These are phyloP conservation scores for Rhizopogon salebrosus DNA, from an alignment of 768 basidiomycete species.

Conservation along the genomic window DNA sequence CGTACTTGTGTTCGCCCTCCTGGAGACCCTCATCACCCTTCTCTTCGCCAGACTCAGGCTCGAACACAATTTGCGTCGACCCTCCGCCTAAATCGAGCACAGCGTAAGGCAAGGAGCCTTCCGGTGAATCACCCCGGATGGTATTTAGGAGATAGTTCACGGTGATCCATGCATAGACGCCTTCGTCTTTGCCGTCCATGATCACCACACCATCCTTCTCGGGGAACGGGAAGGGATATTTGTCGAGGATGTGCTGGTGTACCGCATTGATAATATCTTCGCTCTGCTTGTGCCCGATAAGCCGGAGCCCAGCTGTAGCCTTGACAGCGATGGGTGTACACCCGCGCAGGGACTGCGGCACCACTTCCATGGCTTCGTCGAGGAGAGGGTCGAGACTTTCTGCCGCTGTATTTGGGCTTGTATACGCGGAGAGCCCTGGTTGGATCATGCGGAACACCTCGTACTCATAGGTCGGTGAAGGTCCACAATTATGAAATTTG, in stretches of 20 bases:
- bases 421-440: slow-evolving; percentile 72
- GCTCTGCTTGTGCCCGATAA: slow-evolving; percentile 60
- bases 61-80: slow-evolving; percentile 96
- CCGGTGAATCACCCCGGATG: slow-evolving; percentile 50
- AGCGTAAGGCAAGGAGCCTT: slow-evolving; percentile 60
- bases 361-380: slow-evolving; percentile 72
- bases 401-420: slow-evolving; percentile 66
- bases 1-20: slow-evolving; percentile 91
- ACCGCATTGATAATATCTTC: slow-evolving; percentile 75
- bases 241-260: slow-evolving; percentile 43
- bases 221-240: slow-evolving; percentile 67
- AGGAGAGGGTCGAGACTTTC: slow-evolving; percentile 73
- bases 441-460: slow-evolving; percentile 84
- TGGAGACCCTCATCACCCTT: slow-evolving; percentile 37
- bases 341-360: slow-evolving; percentile 52
- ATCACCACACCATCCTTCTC: slow-evolving; percentile 67
- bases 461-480: slow-evolving; percentile 80
- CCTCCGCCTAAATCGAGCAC: slow-evolving; percentile 96
- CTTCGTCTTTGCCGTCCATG: slow-evolving; percentile 96
- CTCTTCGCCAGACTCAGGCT: slow-evolving; percentile 58
- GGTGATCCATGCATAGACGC: slow-evolving; percentile 98
- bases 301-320: slow-evolving; percentile 84
- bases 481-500: slow-evolving; percentile 90
- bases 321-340: slow-evolving; percentile 92
- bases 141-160: slow-evolving; percentile 87